Percentiles rank a stretch among this genome's conserved stretches.
These are phyloP conservation scores for Pichia sp. DNA, from an alignment of 1,139 yeast species.

Conservation along the genomic window DNA sequence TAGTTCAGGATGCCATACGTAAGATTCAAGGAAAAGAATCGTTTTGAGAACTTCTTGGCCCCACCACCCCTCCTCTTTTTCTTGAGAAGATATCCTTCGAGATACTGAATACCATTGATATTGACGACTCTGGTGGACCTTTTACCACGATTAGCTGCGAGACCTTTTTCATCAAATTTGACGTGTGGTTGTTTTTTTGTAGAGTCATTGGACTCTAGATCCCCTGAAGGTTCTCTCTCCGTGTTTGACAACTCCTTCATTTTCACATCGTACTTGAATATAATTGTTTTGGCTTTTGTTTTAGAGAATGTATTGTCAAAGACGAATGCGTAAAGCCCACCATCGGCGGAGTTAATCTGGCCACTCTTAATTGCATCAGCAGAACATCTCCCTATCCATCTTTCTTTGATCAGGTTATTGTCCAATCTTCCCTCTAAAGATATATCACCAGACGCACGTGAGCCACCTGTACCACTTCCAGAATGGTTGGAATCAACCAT, in stretches of 20 bases:
- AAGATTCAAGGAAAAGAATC: constrained; percentile 78
- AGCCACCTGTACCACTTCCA: neutral
- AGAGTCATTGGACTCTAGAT: neutral
- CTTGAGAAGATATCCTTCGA: constrained; percentile 73
- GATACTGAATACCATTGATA: constrained; percentile 47
- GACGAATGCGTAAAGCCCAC: constrained; percentile 77
- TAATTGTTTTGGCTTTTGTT: constrained; percentile 72
- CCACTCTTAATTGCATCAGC: constrained; percentile 61
- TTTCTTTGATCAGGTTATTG: constrained; percentile 32
- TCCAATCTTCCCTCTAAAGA: constrained; percentile 32
- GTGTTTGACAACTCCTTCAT: too few relatives aligned
- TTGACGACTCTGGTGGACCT: constrained; percentile 21
- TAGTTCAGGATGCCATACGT: constrained; percentile 80
- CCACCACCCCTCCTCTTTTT: constrained; percentile 62
- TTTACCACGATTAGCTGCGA: neutral
- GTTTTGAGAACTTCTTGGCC: constrained; percentile 78
- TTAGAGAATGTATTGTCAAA: constrained; percentile 91
- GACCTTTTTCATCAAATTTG: neutral
- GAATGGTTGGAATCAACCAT: neutral
- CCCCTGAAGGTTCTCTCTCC: too few relatives aligned
- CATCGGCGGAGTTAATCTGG: constrained; percentile 44
- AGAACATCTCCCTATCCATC: constrained; percentile 40
- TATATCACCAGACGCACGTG: neutral
- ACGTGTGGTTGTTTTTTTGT: neutral
- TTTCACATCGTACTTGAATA: constrained; percentile 52